These are phyloP conservation scores for Liquidambar formosana DNA, from an alignment of 164 flowering plant genomes.

Conservation along the genomic window DNA sequence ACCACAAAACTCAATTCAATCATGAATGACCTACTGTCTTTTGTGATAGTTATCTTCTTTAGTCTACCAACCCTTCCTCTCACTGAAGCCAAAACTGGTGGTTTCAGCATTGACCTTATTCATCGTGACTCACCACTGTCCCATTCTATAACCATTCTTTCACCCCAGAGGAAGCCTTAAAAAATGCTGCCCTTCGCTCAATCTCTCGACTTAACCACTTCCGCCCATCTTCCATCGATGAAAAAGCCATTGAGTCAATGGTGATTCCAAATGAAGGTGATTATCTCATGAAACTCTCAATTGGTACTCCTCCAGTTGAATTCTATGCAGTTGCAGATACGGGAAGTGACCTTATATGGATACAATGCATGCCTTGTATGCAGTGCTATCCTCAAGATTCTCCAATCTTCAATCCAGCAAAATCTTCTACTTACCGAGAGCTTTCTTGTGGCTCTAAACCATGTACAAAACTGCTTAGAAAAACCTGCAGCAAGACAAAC, in stretches of 20 bases:
- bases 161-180: conserved; percentile 16
- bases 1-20: no score
- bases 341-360: conserved; percentile 46
- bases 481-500: background rate
- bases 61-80: background rate
- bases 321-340: conserved; percentile 39
- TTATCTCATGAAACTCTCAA: conserved; percentile 27
- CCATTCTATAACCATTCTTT: conserved; percentile 30
- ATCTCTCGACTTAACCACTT: conserved; percentile 13
- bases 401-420: conserved; percentile 33
- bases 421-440: conserved; percentile 18
- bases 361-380: conserved; percentile 41
- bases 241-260: background rate
- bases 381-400: conserved; percentile 29
- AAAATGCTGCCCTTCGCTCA: conserved; percentile 27
- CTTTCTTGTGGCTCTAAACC: conserved; percentile 20
- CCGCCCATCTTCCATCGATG: background rate
- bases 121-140: conserved; percentile 44
- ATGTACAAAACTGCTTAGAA: conserved; percentile 1
- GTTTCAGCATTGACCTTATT: conserved; percentile 36
- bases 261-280: conserved; percentile 8
- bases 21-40: no score
- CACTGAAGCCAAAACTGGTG: conserved; percentile 7
- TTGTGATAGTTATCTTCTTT: no score
- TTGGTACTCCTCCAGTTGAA: conserved; percentile 33